A percentile compares a stretch with the other conserved stretches of the same genome.
Conservation (phyloP, 148 eudicot species). For the Chenopodium berlandieri region DNA sequence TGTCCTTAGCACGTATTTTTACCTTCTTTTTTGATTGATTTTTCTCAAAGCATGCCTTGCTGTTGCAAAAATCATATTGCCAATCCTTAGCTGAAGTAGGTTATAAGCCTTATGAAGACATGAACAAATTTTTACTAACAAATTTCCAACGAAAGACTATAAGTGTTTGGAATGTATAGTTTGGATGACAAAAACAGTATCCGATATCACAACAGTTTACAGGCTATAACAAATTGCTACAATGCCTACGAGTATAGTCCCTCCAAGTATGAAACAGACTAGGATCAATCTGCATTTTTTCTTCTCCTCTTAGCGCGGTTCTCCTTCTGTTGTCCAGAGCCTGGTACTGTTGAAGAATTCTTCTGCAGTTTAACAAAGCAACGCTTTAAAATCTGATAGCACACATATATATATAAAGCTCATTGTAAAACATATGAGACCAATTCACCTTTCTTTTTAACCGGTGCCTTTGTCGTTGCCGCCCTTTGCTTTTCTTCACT, state of each 20-base stretch:
- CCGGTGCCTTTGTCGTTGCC: slow-evolving; percentile 65
- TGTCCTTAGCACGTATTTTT: too few relatives aligned
- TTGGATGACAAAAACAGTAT: not conserved
- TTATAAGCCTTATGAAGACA: too few relatives aligned
- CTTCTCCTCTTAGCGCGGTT: slow-evolving; percentile 58
- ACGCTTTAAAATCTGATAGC: not conserved
- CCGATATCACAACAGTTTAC: not conserved
- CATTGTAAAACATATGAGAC: not conserved
- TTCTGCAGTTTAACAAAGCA: slow-evolving; percentile 29
- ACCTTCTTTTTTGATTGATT: too few relatives aligned
- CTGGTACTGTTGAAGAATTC: slow-evolving; percentile 11
- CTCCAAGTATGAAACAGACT: not conserved
- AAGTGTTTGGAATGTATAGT: not conserved
- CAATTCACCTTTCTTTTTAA: slow-evolving; percentile 52
- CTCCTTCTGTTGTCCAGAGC: slow-evolving; percentile 33
- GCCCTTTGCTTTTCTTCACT: slow-evolving; percentile 56
- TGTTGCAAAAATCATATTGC: too few relatives aligned
- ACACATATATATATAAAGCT: not conserved
- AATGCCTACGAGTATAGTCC: too few relatives aligned
- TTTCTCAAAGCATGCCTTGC: too few relatives aligned
- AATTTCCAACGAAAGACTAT: not conserved
- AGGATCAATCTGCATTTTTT: slow-evolving; percentile 33
- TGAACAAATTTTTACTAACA: too few relatives aligned
- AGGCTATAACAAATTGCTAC: not conserved
- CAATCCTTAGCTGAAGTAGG: too few relatives aligned